Base-by-base conservation (phyloP, 2,329 filamentous ascomycete species). In the Decorospora gaudefroyi region DNA sequence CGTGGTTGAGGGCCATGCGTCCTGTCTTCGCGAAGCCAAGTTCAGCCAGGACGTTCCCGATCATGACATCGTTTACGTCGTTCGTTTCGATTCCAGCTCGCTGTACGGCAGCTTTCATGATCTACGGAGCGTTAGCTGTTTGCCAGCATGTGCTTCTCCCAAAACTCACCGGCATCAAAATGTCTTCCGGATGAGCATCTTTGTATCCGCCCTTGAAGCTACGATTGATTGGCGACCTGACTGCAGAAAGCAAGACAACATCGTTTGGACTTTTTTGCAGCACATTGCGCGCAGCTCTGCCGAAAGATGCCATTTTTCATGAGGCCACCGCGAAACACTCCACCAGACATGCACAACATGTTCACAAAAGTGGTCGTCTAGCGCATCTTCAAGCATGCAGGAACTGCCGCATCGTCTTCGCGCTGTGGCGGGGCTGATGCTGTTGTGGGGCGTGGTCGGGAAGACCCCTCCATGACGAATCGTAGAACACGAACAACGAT, bases 121-220 rank as follows among this genome's bases (percentile, higher is more conserved):
- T 91, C 92, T 62, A 70, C 63, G 53, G 67, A 25, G 6, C 15
- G n/a, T 47, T 22, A 48, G 36, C 15, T 58, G 74, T 90, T 85
- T 57, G 95, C 75, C 39, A 95, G 76, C 32, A 87, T 81, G 65
- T 16, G 87, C 87, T 51, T 4, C 9, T 33, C 22, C 18, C 23
- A 8, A 6, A 33, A 41, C 67, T 56, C 53, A 75, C 86, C 27
- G 77, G 72, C 27, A 85, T 79, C 49, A 95, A 72, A 42, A 97
- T 80, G 72, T 86, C 92, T 72, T 97, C 92, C 46, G 96, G 82
- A 37, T 82, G 81, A 8, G 90, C 92, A 72, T 97, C 92, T 78
- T 96, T 97, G 78, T 96, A 88, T 28, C 90, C 90, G 53, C 92
- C 91, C 78, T 96, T 96, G 71, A 80, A 82, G 43, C 82, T 89